These are phyloP conservation scores for Suhomyces emberorum DNA, from an alignment of 805 yeast species.

Conservation along the genomic window DNA sequence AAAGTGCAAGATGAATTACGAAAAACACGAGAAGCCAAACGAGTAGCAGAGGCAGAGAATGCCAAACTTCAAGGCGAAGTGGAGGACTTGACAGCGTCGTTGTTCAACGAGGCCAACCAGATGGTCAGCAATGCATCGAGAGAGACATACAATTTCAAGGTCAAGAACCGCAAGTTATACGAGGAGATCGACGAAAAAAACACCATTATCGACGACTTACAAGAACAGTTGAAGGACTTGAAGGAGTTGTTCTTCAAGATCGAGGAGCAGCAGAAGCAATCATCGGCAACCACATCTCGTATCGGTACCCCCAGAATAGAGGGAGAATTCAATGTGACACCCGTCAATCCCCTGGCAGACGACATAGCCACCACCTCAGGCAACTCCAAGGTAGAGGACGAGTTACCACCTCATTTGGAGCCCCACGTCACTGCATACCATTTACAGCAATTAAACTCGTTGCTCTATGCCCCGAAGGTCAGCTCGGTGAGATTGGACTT, in stretches of 20 bases:
- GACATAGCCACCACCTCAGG: not conserved
- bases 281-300: constrained; percentile 1
- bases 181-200: constrained; percentile 66
- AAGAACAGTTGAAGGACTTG: constrained; percentile 63
- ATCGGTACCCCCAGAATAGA: constrained; percentile 8
- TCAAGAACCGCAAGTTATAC: constrained; percentile 53
- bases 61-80: constrained; percentile 65
- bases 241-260: constrained; percentile 56
- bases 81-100: constrained; percentile 72
- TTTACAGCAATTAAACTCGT: constrained; percentile 18
- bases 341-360: not conserved
- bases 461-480: constrained; percentile 32
- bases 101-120: constrained; percentile 79
- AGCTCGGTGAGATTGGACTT: constrained; percentile 46
- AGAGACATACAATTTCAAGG: constrained; percentile 57
- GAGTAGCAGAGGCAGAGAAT: constrained; percentile 56
- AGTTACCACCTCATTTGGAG: constrained; percentile 3
- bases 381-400: not conserved
- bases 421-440: constrained; percentile 3
- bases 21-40: constrained; percentile 30
- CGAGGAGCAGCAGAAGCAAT: constrained; percentile 38
- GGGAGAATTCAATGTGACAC: constrained; percentile 3
- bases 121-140: constrained; percentile 80
- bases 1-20: constrained; percentile 24
- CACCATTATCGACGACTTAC: constrained; percentile 57